Conservation (phyloP, 345 rosid genomes). For the Camelina neglecta region DNA sequence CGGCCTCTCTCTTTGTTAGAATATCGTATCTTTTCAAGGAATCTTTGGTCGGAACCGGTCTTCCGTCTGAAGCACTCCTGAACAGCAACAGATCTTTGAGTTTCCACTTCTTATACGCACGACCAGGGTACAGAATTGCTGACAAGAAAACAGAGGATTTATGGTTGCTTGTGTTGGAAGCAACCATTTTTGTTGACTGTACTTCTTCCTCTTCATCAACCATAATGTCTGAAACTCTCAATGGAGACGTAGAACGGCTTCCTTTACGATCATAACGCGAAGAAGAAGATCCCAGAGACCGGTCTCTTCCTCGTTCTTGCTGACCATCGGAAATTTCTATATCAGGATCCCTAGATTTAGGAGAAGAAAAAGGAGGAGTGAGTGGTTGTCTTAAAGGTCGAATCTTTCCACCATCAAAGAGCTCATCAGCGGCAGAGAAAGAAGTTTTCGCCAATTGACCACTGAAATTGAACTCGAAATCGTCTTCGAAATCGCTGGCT, state of each 20-base stretch:
- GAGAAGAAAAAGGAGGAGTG: conserved; percentile 47
- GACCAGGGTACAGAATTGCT: conserved; percentile 61
- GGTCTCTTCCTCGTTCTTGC: conserved; percentile 42
- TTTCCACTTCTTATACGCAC: conserved; percentile 75
- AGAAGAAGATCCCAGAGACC: conserved; percentile 41
- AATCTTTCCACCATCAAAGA: conserved; percentile 87
- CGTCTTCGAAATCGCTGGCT: conserved; percentile 47
- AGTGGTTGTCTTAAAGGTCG: conserved; percentile 60
- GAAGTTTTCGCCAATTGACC: conserved; percentile 64
- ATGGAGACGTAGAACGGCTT: conserved; percentile 78
- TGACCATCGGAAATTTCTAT: conserved; percentile 41
- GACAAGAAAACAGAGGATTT: conserved; percentile 63
- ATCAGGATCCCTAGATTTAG: conserved; percentile 48
- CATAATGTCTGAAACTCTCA: conserved; percentile 69
- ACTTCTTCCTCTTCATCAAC: conserved; percentile 51
- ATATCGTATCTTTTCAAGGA: conserved; percentile 54
- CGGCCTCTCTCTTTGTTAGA: conserved; percentile 57
- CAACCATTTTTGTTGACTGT: conserved; percentile 40
- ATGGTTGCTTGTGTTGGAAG: conserved; percentile 43
- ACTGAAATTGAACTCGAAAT: conserved; percentile 82
- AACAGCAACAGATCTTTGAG: conserved; percentile 76
- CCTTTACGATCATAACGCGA: conserved; percentile 55
- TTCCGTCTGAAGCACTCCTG: conserved; percentile 92
- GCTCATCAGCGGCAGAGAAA: conserved; percentile 86
- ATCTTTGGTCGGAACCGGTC: conserved; percentile 59